Percentiles rank a stretch among this genome's conserved stretches.
These are phyloP conservation scores for Poa annua DNA, from an alignment of 176 grass and related monocot species.

Conservation along the genomic window DNA sequence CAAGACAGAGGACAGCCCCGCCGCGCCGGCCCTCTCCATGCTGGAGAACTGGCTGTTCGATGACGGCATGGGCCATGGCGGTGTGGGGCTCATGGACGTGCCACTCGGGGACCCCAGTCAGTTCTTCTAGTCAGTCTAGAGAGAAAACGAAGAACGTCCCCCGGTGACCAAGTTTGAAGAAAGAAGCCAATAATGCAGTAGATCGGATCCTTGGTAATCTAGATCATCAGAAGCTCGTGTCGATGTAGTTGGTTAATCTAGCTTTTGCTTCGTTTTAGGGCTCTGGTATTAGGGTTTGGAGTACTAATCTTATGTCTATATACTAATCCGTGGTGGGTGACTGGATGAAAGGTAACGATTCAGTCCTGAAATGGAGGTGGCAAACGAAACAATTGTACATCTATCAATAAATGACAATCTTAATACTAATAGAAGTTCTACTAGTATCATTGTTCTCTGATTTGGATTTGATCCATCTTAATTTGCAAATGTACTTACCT, in stretches of 20 bases:
- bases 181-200: conserved; percentile 35
- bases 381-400: conserved; percentile 56
- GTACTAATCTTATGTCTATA: conserved; percentile 38
- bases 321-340: conserved; percentile 35
- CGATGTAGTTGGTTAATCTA: conserved; percentile 26
- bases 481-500: background rate
- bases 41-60: conserved; percentile 87
- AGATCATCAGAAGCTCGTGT: conserved; percentile 10
- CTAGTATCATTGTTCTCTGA: background rate
- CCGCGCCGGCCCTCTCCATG: conserved; percentile 49
- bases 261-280: conserved; percentile 7
- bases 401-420: conserved; percentile 34
- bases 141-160: background rate
- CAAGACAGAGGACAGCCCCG: conserved; percentile 10
- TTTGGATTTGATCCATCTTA: background rate
- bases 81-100: conserved; percentile 54
- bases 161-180: conserved; percentile 19
- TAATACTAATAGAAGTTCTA: background rate
- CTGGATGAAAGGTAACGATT: background rate
- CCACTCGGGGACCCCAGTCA: conserved; percentile 55
- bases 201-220: background rate
- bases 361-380: conserved; percentile 1
- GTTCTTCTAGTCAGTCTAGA: conserved; percentile 54
- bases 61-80: conserved; percentile 62
- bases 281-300: conserved; percentile 15